These are phyloP conservation scores for Leucaena leucocephala DNA, from an alignment of 306 rosid genomes.

Conservation along the genomic window DNA sequence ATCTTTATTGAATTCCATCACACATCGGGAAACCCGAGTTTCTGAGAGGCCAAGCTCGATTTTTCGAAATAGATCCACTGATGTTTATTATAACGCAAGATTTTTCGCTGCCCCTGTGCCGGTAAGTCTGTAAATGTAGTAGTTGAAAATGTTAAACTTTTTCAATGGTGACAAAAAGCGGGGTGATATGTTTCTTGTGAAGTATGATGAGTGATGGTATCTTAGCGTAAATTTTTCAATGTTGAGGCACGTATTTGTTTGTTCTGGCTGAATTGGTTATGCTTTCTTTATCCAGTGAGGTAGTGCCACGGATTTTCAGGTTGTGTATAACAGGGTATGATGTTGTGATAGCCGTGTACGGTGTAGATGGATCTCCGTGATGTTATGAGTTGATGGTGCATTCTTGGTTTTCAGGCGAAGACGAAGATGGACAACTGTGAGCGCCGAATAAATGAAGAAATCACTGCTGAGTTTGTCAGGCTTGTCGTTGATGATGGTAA, in stretches of 20 bases:
- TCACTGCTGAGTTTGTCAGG: conserved; percentile 62
- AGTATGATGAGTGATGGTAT: background rate
- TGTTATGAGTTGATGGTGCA: background rate
- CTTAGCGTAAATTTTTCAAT: background rate
- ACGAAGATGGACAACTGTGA: conserved; percentile 9
- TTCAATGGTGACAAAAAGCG: conserved; percentile 7
- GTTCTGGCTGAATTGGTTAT: background rate
- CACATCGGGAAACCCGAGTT: conserved; percentile 34
- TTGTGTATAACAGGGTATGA: background rate
- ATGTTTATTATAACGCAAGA: conserved; percentile 40
- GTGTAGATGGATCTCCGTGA: background rate
- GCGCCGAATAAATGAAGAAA: conserved; percentile 63
- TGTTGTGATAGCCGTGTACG: background rate
- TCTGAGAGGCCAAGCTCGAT: conserved; percentile 20
- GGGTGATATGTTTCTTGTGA: background rate
- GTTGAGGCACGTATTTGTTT: background rate
- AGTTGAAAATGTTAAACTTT: background rate
- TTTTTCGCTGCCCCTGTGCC: conserved; percentile 57
- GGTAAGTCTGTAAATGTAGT: conserved; percentile 30
- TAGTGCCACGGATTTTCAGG: background rate
- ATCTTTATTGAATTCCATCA: conserved; percentile 35
- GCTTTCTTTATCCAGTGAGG: background rate
- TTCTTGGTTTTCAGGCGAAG: conserved; percentile 7
- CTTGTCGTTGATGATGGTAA: conserved; percentile 80
- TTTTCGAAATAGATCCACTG: conserved; percentile 29